These are phyloP conservation scores for Plasmodium malariae DNA, from an alignment of 169 alveolate genomes.

Conservation along the genomic window DNA sequence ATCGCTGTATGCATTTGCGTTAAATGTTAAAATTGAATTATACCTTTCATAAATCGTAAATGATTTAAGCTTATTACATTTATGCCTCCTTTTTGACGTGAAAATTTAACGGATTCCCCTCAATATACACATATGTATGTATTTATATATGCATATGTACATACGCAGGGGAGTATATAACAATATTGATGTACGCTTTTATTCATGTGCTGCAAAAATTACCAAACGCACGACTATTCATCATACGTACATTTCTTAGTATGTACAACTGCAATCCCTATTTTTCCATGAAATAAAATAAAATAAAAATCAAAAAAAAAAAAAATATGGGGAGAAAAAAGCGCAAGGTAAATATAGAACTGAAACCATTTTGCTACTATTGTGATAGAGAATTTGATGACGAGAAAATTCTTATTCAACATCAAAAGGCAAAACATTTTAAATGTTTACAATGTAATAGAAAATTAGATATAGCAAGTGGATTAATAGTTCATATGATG, in stretches of 20 bases:
- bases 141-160: not conserved
- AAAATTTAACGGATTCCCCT: too few relatives aligned
- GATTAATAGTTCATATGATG: slow-evolving; percentile 91
- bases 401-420: slow-evolving; percentile 96
- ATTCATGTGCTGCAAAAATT: too few relatives aligned
- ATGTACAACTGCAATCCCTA: too few relatives aligned
- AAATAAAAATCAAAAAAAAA: not conserved
- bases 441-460: slow-evolving; percentile 95
- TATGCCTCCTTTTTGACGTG: too few relatives aligned
- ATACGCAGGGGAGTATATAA: not conserved
- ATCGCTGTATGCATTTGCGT: too few relatives aligned
- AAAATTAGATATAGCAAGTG: slow-evolving; percentile 96
- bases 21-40: too few relatives aligned
- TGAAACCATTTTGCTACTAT: slow-evolving; percentile 98
- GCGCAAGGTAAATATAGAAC: slow-evolving; percentile 90
- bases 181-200: not conserved
- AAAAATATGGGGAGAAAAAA: slow-evolving; percentile 96
- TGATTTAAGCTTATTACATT: too few relatives aligned
- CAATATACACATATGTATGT: too few relatives aligned
- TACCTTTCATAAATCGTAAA: too few relatives aligned
- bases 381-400: slow-evolving; percentile 98
- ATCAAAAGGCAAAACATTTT: slow-evolving; percentile 98
- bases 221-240: too few relatives aligned
- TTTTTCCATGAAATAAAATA: too few relatives aligned
- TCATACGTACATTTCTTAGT: too few relatives aligned